phyloP scores from a whole-genome alignment of 805 yeast genomes.

The Teunomyces stri region DNA sequence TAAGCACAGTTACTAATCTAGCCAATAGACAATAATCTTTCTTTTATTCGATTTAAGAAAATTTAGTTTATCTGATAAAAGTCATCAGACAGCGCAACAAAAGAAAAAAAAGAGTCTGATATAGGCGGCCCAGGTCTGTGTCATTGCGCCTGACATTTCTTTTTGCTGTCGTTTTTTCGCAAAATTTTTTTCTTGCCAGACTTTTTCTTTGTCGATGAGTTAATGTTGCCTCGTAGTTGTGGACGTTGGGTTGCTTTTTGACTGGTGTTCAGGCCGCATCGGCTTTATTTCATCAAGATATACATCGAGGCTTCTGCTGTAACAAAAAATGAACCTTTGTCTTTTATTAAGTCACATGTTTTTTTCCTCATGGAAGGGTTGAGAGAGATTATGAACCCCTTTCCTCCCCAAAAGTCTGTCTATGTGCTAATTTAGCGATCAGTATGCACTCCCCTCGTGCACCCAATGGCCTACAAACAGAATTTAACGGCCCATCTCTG shows the following conservation, averaged over 20 bases:
- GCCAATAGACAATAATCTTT: background rate
- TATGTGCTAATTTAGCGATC: too few species aligned
- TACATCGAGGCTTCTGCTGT: background rate
- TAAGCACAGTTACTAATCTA: background rate
- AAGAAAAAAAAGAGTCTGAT: background rate
- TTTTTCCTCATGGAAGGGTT: too few species aligned
- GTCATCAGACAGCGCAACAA: background rate
- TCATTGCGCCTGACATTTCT: background rate
- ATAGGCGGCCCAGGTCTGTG: background rate
- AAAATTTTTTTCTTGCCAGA: background rate
- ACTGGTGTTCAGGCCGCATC: background rate
- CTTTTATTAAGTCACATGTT: too few species aligned
- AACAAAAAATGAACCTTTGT: too few species aligned
- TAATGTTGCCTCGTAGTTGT: background rate
- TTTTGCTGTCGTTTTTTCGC: background rate
- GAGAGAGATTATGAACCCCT: too few species aligned
- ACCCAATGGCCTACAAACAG: background rate
- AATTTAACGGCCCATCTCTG: background rate
- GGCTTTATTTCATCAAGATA: background rate
- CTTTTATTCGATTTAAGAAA: background rate
- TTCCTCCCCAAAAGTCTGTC: too few species aligned
- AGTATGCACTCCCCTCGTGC: too few species aligned
- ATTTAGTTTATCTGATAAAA: background rate
- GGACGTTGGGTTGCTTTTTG: background rate
- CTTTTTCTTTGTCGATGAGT: background rate